Conservation (phyloP, 179 eudicot genomes). For the Silene vulgaris region DNA sequence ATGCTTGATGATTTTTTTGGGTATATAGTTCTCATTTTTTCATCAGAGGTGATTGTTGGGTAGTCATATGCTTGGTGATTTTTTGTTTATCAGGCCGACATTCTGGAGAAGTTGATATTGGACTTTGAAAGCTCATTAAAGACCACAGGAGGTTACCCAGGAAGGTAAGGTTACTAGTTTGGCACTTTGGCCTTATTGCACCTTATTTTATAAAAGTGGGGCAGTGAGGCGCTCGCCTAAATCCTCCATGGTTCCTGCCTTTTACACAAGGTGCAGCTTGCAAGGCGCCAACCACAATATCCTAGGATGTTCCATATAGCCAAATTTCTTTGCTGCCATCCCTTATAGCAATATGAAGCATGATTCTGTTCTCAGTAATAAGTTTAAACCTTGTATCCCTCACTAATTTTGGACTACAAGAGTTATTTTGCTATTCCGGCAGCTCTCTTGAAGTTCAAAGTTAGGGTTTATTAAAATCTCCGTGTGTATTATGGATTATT, state of each 20-base stretch:
- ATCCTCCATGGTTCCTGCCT: neutral
- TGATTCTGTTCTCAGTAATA: neutral
- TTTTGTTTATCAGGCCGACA: constrained; percentile 60
- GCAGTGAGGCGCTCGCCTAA: neutral
- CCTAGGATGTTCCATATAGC: neutral
- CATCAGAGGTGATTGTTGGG: no score
- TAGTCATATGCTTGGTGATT: constrained; percentile 2
- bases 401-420: neutral
- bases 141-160: constrained; percentile 72
- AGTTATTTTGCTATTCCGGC: constrained; percentile 8
- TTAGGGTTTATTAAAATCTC: neutral
- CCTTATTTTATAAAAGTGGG: neutral
- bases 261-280: neutral
- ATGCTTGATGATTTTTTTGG: no score
- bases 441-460: neutral
- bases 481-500: neutral
- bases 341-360: constrained; percentile 11
- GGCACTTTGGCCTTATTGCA: constrained; percentile 9
- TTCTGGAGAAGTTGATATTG: constrained; percentile 66
- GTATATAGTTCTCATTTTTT: no score
- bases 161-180: constrained; percentile 46
- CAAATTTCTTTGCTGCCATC: neutral
- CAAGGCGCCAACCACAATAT: neutral
- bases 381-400: neutral
- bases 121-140: constrained; percentile 64